phyloP scores from a whole-genome alignment of 1,139 yeast genomes.

The Candida anutae region DNA sequence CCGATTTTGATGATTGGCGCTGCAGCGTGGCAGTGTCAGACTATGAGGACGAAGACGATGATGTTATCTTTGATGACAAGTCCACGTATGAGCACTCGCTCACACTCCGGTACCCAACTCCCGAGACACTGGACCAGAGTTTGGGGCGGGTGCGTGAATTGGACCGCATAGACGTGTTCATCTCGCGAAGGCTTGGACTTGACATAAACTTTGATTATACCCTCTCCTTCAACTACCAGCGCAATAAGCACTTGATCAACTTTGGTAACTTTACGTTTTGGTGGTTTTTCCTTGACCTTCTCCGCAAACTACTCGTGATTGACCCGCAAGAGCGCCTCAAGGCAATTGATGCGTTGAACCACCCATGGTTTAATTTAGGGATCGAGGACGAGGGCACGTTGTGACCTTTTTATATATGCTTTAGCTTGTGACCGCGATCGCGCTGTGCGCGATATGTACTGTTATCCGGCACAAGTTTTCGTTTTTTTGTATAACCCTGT shows the following conservation, averaged over 20 bases:
- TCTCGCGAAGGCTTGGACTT: slow-evolving; percentile 32
- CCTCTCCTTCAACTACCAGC: slow-evolving; percentile 33
- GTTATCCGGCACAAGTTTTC: no score
- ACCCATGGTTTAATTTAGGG: slow-evolving; percentile 72
- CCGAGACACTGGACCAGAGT: slow-evolving; percentile 39
- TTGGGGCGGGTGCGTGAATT: slow-evolving; percentile 46
- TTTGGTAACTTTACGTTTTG: slow-evolving; percentile 60
- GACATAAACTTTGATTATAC: slow-evolving; percentile 34
- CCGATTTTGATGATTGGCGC: slow-evolving; percentile 12
- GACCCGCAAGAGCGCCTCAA: slow-evolving; percentile 58
- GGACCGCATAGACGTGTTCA: slow-evolving; percentile 42
- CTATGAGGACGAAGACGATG: slow-evolving; percentile 17
- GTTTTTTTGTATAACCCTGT: no score
- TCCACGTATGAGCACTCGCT: slow-evolving; percentile 18
- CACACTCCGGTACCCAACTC: slow-evolving; percentile 26
- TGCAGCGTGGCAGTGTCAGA: slow-evolving; percentile 7
- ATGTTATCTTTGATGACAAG: slow-evolving; percentile 26
- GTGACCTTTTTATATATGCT: slow-evolving; percentile 5
- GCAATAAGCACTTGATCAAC: slow-evolving; percentile 32
- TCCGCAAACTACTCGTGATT: slow-evolving; percentile 51
- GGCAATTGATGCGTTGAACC: slow-evolving; percentile 64
- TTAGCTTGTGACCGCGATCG: no score
- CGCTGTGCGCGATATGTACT: no score
- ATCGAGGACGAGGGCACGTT: slow-evolving; percentile 68
- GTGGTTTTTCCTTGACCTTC: slow-evolving; percentile 67